These are phyloP conservation scores for Cadophora luteo-olivacea DNA, from an alignment of 2,329 filamentous ascomycete genomes.

Conservation along the genomic window DNA sequence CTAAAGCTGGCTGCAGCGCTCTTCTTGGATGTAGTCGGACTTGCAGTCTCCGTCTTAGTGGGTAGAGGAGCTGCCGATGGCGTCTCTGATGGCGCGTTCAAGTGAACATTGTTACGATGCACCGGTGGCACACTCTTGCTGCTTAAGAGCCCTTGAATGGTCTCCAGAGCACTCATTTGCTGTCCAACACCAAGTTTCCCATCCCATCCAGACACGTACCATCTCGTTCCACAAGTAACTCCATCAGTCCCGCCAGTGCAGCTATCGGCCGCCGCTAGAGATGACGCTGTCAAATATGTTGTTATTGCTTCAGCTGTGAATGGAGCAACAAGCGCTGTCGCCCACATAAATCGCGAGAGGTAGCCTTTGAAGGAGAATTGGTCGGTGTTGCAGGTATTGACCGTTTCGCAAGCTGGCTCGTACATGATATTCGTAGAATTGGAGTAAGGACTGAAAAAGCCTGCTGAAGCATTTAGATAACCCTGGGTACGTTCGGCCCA, in stretches of 20 bases:
- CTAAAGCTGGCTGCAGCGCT: background rate
- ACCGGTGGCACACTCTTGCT: conserved; percentile 51
- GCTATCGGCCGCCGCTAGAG: conserved; percentile 59
- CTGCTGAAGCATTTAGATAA: conserved; percentile 57
- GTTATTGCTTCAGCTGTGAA: conserved; percentile 56
- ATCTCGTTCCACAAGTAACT: conserved; percentile 63
- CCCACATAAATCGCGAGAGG: conserved; percentile 68
- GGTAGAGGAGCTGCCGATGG: conserved; percentile 6
- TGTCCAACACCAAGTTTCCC: conserved; percentile 62
- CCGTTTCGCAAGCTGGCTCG: conserved; percentile 64
- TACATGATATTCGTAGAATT: conserved; percentile 67
- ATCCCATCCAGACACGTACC: conserved; percentile 65
- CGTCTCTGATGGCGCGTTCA: conserved; percentile 16
- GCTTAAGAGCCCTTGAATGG: conserved; percentile 64
- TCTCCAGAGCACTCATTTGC: conserved; percentile 70
- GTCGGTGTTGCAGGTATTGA: conserved; percentile 64
- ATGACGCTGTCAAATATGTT: conserved; percentile 56
- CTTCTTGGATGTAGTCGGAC: conserved; percentile 7
- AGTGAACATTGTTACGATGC: conserved; percentile 32
- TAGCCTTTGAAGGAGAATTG: conserved; percentile 74
- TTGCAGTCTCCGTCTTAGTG: conserved; percentile 11
- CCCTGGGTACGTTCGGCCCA: conserved; percentile 61
- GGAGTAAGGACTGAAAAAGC: conserved; percentile 60
- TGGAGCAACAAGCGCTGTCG: conserved; percentile 62
- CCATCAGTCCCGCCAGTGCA: conserved; percentile 63